Conservation (phyloP, 495 filamentous ascomycete species). For the Polyplosphaeria fusca region DNA sequence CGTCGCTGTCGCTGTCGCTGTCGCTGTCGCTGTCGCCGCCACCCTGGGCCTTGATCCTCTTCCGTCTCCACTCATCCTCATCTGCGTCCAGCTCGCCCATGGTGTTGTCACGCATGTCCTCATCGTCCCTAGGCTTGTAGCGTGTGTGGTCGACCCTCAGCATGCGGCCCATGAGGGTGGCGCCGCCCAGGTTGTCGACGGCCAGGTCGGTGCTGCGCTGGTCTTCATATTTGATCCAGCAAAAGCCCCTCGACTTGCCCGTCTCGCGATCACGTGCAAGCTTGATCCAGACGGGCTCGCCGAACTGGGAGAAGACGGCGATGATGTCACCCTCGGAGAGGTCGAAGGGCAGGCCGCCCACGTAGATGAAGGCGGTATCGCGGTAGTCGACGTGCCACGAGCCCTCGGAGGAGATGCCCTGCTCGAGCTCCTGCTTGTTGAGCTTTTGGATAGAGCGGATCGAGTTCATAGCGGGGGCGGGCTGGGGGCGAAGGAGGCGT, state of each 20-base stretch:
- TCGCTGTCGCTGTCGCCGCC: conserved; percentile 37
- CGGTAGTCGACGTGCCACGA: conserved; percentile 98
- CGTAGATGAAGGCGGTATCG: conserved; percentile 94
- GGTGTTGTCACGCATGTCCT: conserved; percentile 62
- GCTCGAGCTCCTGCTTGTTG: conserved; percentile 93
- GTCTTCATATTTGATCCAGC: conserved; percentile 96
- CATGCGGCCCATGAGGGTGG: conserved; percentile 73
- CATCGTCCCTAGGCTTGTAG: conserved; percentile 85
- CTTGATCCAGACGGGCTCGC: conserved; percentile 88
- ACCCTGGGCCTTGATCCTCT: conserved; percentile 40
- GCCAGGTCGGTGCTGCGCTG: conserved; percentile 93
- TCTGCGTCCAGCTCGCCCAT: conserved; percentile 23
- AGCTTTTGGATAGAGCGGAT: conserved; percentile 88
- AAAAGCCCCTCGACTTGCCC: conserved; percentile 89
- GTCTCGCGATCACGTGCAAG: conserved; percentile 91
- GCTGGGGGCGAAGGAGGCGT: conserved; percentile 9
- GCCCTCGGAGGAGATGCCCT: conserved; percentile 72
- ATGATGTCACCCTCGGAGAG: conserved; percentile 94
- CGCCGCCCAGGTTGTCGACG: conserved; percentile 90
- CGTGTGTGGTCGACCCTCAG: conserved; percentile 88
- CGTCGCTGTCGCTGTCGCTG: conserved; percentile 40
- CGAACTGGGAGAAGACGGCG: conserved; percentile 95
- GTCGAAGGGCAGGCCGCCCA: conserved; percentile 91
- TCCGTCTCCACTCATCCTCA: conserved; percentile 39
- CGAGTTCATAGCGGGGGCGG: conserved; percentile 67